Conservation (phyloP, 2,329 filamentous ascomycete genomes). For the Xylariaceae sp. region DNA sequence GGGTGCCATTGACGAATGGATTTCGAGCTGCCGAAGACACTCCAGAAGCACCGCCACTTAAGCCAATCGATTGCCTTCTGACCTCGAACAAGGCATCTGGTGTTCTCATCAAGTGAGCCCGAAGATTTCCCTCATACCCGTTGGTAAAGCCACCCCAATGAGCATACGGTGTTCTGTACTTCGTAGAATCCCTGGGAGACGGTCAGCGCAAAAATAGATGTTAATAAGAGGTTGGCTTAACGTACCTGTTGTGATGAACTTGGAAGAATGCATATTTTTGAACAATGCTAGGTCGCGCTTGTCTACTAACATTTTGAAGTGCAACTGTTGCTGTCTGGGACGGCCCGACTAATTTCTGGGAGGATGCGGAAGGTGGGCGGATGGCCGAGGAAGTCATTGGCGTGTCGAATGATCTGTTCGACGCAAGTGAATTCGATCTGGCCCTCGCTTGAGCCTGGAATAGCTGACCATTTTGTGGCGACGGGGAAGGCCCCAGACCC, state of each 20-base stretch:
- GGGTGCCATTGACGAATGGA: conserved; percentile 14
- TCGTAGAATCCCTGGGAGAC: conserved; percentile 55
- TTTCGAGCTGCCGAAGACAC: conserved; percentile 18
- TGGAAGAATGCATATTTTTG: conserved; percentile 63
- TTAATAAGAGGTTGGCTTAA: conserved; percentile 24
- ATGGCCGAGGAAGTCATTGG: conserved; percentile 42
- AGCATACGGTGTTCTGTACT: conserved; percentile 63
- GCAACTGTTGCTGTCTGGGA: conserved; percentile 27
- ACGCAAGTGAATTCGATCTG: conserved; percentile 37
- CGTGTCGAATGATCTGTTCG: conserved; percentile 37
- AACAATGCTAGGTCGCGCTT: conserved; percentile 43
- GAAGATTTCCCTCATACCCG: conserved; percentile 58
- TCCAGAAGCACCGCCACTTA: conserved; percentile 13
- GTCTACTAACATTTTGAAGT: conserved; percentile 22
- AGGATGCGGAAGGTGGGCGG: conserved; percentile 40
- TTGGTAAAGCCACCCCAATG: conserved; percentile 62
- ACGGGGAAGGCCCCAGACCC: conserved; percentile 38
- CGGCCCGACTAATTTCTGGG: conserved; percentile 33
- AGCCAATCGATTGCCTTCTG: conserved; percentile 28
- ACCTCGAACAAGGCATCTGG: conserved; percentile 42
- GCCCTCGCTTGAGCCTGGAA: conserved; percentile 40
- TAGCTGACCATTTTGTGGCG: conserved; percentile 38
- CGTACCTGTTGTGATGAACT: conserved; percentile 60
- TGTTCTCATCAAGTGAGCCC: conserved; percentile 49
- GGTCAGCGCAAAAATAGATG: too few species aligned